Conservation (phyloP, 2,329 filamentous ascomycete genomes). For the Fusarium oligoseptatum region DNA sequence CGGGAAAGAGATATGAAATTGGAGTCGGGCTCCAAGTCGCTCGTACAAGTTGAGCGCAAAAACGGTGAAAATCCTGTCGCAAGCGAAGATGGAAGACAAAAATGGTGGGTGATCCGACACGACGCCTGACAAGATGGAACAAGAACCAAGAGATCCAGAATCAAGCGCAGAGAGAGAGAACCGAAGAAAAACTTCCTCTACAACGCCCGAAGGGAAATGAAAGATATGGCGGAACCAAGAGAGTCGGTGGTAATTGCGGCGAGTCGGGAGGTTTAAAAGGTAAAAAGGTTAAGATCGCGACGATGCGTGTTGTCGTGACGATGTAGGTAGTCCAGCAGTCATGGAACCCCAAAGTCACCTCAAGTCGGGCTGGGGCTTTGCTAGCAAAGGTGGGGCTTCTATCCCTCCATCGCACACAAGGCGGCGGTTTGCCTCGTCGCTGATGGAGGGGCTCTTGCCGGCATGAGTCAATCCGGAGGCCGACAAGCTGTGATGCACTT, state of each 20-base stretch:
- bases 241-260: neutral
- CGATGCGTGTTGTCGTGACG: conserved; percentile 41
- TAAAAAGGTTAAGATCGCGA: conserved; percentile 29
- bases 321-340: conserved; percentile 37
- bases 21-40: conserved; percentile 21
- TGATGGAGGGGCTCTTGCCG: conserved; percentile 36
- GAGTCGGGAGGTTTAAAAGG: conserved; percentile 11
- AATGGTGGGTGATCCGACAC: conserved; percentile 28
- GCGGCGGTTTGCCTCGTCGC: conserved; percentile 2
- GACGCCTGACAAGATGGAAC: conserved; percentile 14
- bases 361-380: conserved; percentile 16
- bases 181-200: conserved; percentile 10
- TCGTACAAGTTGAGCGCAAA: conserved; percentile 32
- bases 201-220: conserved; percentile 16
- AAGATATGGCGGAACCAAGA: conserved; percentile 14
- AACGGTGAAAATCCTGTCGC: conserved; percentile 39
- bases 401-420: neutral
- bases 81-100: conserved; percentile 32
- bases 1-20: conserved; percentile 9
- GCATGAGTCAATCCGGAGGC: conserved; percentile 38
- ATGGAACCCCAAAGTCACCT: conserved; percentile 24
- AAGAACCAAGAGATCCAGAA: conserved; percentile 12
- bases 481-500: conserved; percentile 3
- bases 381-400: conserved; percentile 26
- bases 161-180: conserved; percentile 13